A percentile compares a stretch with the other conserved stretches of the same genome.
These are phyloP conservation scores for Colletotrichum sidae DNA, from an alignment of 2,329 filamentous ascomycete genomes.

Conservation along the genomic window DNA sequence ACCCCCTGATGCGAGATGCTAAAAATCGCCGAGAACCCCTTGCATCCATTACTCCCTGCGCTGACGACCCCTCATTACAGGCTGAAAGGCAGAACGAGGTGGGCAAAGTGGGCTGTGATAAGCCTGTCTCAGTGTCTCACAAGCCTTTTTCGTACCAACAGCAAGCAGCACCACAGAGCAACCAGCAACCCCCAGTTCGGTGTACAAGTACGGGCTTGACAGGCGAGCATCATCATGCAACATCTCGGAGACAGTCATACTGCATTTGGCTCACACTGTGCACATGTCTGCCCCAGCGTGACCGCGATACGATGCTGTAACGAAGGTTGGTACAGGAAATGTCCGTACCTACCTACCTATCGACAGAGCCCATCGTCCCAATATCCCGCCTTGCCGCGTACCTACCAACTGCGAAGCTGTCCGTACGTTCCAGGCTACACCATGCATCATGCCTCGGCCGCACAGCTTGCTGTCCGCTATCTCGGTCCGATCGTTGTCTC, in stretches of 20 bases:
- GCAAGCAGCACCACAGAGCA: slow-evolving; percentile 8
- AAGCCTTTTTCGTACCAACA: slow-evolving; percentile 2
- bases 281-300: not conserved
- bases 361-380: not conserved
- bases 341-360: not conserved
- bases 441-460: slow-evolving; percentile 13
- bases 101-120: slow-evolving; percentile 23
- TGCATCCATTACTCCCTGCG: slow-evolving; percentile 3
- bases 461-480: not conserved
- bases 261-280: slow-evolving; percentile 30
- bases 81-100: slow-evolving; percentile 6
- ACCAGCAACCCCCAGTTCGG: not conserved
- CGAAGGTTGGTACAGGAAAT: too few relatives aligned
- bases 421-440: too few relatives aligned
- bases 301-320: too few relatives aligned
- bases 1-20: slow-evolving; percentile 12
- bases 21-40: slow-evolving; percentile 37
- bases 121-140: slow-evolving; percentile 12
- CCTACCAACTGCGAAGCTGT: too few relatives aligned
- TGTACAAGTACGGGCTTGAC: too few relatives aligned
- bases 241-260: too few relatives aligned
- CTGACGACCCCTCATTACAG: slow-evolving; percentile 20
- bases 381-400: slow-evolving; percentile 14
- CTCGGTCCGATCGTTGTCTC: slow-evolving; percentile 13
- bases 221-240: slow-evolving; percentile 1